Conservation (phyloP, 2,329 filamentous ascomycete genomes). For the Aaosphaeria arxii region DNA sequence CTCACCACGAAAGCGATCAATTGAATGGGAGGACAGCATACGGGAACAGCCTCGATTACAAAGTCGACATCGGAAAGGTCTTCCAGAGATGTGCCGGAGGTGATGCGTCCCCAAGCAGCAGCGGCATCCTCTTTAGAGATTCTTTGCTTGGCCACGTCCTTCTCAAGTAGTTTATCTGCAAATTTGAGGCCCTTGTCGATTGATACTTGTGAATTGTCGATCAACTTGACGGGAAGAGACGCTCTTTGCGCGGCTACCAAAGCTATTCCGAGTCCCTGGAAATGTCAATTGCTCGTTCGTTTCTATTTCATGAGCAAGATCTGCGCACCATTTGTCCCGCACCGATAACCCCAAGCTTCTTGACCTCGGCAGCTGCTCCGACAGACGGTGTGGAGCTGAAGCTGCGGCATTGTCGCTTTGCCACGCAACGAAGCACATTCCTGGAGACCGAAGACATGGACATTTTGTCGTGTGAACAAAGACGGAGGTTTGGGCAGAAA, state of each 20-base stretch:
- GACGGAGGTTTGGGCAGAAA: background rate
- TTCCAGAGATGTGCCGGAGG: conserved; percentile 69
- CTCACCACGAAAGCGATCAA: background rate
- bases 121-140: conserved; percentile 80
- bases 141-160: conserved; percentile 84
- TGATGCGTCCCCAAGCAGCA: conserved; percentile 66
- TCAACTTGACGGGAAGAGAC: conserved; percentile 75
- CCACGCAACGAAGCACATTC: conserved; percentile 18
- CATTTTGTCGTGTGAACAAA: conserved; percentile 18
- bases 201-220: conserved; percentile 80
- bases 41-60: conserved; percentile 92
- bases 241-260: conserved; percentile 87
- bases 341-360: conserved; percentile 85
- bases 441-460: conserved; percentile 28
- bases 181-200: conserved; percentile 88
- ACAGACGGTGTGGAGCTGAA: conserved; percentile 67
- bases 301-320: background rate
- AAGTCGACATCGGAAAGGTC: conserved; percentile 84
- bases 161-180: conserved; percentile 89
- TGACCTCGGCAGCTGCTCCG: conserved; percentile 68
- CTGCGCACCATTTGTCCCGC: conserved; percentile 86
- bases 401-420: conserved; percentile 36
- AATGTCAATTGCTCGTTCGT: conserved; percentile 16
- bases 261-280: conserved; percentile 88
- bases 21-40: conserved; percentile 5